A percentile compares a stretch with the other conserved stretches of the same genome.
Conservation (phyloP, 805 yeast genomes). For the Wickerhamomyces mucosus region DNA sequence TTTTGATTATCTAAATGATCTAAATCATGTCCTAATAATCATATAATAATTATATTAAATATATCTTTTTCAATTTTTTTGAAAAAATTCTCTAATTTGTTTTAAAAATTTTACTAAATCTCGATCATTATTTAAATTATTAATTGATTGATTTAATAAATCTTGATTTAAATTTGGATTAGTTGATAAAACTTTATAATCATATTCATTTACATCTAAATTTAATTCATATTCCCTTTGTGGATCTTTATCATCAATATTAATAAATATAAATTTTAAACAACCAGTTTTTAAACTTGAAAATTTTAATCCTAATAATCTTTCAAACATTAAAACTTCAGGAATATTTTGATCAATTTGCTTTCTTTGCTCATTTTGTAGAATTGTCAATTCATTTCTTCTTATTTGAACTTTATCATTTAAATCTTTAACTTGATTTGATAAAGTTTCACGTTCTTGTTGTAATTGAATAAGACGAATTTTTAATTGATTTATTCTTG, state of each 20-base stretch:
- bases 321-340: slow-evolving; percentile 43
- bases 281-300: slow-evolving; percentile 39
- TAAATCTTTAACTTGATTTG: slow-evolving; percentile 24
- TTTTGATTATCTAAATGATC: too few species aligned
- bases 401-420: slow-evolving; percentile 22
- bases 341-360: slow-evolving; percentile 43
- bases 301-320: slow-evolving; percentile 43
- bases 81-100: slow-evolving; percentile 12
- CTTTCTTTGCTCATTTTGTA: slow-evolving; percentile 25
- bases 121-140: slow-evolving; percentile 13
- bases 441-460: slow-evolving; percentile 20
- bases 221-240: slow-evolving; percentile 33
- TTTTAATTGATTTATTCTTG: slow-evolving; percentile 22
- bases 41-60: too few species aligned
- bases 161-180: slow-evolving; percentile 27
- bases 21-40: too few species aligned
- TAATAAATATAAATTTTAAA: slow-evolving; percentile 38
- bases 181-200: slow-evolving; percentile 27
- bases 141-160: slow-evolving; percentile 5
- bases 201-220: slow-evolving; percentile 34
- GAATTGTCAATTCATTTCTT: slow-evolving; percentile 23
- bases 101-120: slow-evolving; percentile 17
- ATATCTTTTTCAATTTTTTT: too few species aligned
- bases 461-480: slow-evolving; percentile 26
- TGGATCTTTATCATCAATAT: slow-evolving; percentile 35